Percentiles rank a stretch among this genome's conserved stretches.
Evolutionary conservation across 1,284 basidiomycete species (phyloP).

Genomic region (Ceratobasidium sp.): DNA sequence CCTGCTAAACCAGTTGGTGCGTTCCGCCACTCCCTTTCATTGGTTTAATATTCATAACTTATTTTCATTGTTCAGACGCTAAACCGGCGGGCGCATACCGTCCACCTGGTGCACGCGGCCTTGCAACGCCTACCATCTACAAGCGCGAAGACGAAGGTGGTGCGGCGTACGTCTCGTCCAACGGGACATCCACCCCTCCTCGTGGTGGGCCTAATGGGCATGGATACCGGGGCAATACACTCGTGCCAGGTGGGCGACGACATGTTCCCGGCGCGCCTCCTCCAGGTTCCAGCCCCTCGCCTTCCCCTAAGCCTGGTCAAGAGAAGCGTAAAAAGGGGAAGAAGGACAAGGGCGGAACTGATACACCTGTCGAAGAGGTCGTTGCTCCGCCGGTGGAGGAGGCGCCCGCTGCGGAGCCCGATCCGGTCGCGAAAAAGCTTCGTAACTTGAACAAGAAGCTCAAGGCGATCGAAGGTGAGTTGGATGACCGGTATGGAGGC

Average conservation of each 20-base stretch:
- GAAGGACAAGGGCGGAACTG: conserved; percentile 53
- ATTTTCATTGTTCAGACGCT: conserved; percentile 52
- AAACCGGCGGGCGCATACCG: conserved; percentile 88
- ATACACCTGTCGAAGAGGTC: conserved; percentile 42
- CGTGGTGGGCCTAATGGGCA: conserved; percentile 54
- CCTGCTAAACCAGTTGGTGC: conserved; percentile 60
- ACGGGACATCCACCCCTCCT: conserved; percentile 72
- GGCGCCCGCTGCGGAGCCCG: conserved; percentile 74
- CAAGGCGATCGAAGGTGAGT: conserved; percentile 50
- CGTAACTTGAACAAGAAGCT: conserved; percentile 96
- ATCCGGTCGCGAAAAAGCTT: conserved; percentile 91
- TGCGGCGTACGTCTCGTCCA: conserved; percentile 54
- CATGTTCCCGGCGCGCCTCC: conserved; percentile 79
- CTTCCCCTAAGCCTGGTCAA: conserved; percentile 57
- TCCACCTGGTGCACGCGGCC: conserved; percentile 91
- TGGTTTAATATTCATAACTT: background rate
- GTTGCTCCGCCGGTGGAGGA: conserved; percentile 62
- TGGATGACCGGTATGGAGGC: background rate
- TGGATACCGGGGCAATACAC: conserved; percentile 31
- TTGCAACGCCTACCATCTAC: conserved; percentile 86
- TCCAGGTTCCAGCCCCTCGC: conserved; percentile 61
- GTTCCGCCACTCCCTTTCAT: conserved; percentile 45
- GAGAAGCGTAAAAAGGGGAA: conserved; percentile 71
- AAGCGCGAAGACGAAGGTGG: conserved; percentile 90
- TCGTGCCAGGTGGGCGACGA: conserved; percentile 53